phyloP scores from a whole-genome alignment of 1,284 basidiomycete species.

The Ganoderma sp. region DNA sequence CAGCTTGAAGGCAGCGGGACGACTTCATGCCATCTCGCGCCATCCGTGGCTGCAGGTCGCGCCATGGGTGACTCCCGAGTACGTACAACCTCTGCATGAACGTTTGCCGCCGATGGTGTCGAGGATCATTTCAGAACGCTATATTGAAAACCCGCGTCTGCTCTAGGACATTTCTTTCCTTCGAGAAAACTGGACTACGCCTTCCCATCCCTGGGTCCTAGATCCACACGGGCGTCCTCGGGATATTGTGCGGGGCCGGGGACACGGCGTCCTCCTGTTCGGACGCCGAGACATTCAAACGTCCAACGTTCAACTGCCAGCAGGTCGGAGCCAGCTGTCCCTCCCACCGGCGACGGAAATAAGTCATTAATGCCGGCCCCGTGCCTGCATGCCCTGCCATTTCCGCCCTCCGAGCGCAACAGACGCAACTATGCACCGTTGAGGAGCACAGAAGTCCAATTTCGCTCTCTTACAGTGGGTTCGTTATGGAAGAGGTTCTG shows the following conservation, averaged over 20 bases:
- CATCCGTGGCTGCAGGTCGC: neutral
- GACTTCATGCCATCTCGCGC: neutral
- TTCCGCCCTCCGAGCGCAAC: neutral
- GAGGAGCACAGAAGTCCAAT: too few relatives aligned
- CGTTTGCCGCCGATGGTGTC: neutral
- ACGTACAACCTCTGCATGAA: neutral
- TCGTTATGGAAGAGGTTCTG: neutral
- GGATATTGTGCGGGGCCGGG: neutral
- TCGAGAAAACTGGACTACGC: neutral
- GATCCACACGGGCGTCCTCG: neutral
- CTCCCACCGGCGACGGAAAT: conserved; percentile 6
- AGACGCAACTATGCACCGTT: too few relatives aligned
- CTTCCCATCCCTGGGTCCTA: neutral
- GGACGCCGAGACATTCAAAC: neutral
- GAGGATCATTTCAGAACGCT: neutral
- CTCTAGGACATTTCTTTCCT: neutral
- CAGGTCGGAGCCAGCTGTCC: neutral
- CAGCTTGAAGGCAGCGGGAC: neutral
- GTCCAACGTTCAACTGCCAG: too few relatives aligned
- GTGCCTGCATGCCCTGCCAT: neutral
- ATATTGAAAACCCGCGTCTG: neutral
- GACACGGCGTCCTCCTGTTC: neutral
- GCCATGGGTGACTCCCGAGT: neutral
- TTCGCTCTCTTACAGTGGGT: neutral
- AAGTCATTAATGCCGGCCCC: neutral